Base-by-base conservation (phyloP, 805 yeast genomes). In the Candida sonorensis region DNA sequence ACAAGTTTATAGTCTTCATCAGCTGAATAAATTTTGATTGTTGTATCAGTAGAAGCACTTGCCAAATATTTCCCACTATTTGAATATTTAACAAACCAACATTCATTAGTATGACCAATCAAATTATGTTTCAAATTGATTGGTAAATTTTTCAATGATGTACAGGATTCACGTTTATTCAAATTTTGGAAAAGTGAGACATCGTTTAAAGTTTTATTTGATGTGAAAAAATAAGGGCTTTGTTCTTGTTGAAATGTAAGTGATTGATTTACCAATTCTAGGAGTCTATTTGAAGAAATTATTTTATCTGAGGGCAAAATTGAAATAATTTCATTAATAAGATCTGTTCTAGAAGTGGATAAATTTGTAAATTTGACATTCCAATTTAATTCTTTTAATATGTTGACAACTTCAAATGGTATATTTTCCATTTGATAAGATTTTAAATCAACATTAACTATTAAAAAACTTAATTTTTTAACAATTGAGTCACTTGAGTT, bases 51-150 rank as follows among this genome's bases (percentile, higher is more conserved):
- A 7, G 92, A 76, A 0, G 88, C 81, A 1, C 88, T 72, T n/a
- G 85, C 94, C 24, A 88, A 59, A 41, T 64, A 76, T 40, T 66
- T 68, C 3, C 96, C 96, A 57, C 72, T 69, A 28, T 86, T 82
- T 5, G 92, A 80, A 50, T 84, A 87, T 36, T 72, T 72, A 10
- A 81, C 66, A 50, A 67, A 81, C 97, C 97, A 88, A 10, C 85
- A 90, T 53, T 88, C 95, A 48, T 79, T 75, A 1, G 60, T 54
- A 47, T 83, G 92, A 27, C 66, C 62, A 1, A 57, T 42, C 6
- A 82, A 55, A 0, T 69, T 64, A 35, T 66, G 64, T 10, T 70
- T 48, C 3, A 71, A 53, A 3, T 59, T 59, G 14, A 64, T 64
- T 1, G 86, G 85, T 38, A 52, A 35, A 8, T 26, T 23, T 12